Evolutionary conservation across 768 basidiomycete genomes (phyloP).

Genomic region (Baorangia bicolor): DNA sequence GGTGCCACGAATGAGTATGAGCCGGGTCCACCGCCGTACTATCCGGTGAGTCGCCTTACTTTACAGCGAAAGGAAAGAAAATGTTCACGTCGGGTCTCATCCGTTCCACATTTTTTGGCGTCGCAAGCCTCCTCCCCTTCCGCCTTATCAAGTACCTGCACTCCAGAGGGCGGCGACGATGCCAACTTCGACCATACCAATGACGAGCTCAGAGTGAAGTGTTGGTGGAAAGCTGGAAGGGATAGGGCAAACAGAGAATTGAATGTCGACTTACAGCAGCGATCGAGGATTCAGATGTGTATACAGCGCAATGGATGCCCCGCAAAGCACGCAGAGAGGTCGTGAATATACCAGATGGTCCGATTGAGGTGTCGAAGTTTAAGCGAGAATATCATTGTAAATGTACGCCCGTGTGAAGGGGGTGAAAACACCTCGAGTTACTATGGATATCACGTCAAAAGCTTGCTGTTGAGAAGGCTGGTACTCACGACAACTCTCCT

Average conservation of each 20-base stretch:
- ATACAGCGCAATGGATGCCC: no score
- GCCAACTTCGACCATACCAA: neutral
- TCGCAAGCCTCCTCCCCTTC: neutral
- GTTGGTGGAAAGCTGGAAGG: neutral
- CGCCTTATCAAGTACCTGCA: neutral
- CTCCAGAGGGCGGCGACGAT: neutral
- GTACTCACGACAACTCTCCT: no score
- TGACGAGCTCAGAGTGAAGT: neutral
- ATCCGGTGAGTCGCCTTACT: neutral
- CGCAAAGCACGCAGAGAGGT: neutral
- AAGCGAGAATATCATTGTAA: neutral
- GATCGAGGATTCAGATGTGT: neutral
- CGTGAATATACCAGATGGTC: neutral
- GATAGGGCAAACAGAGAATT: neutral
- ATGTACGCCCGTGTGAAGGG: neutral
- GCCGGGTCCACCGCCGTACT: constrained; percentile 4
- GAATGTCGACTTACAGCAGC: neutral
- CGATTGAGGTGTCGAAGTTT: neutral
- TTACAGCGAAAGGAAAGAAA: no score
- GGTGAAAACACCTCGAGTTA: neutral
- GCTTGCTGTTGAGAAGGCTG: no score
- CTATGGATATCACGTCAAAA: no score
- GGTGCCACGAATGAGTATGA: neutral
- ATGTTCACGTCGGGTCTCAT: neutral
- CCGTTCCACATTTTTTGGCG: neutral